Base-by-base conservation (phyloP, 345 rosid genomes). In the Camelina sativa region DNA sequence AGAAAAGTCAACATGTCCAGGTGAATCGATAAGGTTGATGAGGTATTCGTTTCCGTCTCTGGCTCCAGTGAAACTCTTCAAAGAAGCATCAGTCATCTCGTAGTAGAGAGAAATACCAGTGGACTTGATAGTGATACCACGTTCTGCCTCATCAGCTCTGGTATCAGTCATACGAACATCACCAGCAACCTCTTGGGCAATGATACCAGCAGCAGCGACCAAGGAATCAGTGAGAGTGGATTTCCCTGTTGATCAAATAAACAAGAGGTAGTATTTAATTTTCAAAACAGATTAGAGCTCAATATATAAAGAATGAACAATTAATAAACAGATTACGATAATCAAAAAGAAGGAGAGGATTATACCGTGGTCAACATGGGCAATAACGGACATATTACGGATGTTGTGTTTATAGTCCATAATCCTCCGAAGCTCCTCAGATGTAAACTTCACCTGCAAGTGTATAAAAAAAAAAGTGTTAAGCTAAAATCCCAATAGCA, bases 121-220 rank as follows among this genome's bases (percentile, higher is more conserved):
- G 50, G 96, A 90, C 79, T 90, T 90, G 40, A 90, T 90, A 0
- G 96, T 90, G 50, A 90, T 91, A 40, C 97, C 94, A 73, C 97
- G 97, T 72, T 91, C 97, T 0, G 94, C 97, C 80, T 91, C 97
- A 84, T 91, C 94, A 0, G 86, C 87, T 25, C 94, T 86, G 1
- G 94, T 88, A 72, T 91, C 97, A 0, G 97, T 91, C 97, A 91
- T 91, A 51, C 94, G 91, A 0, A 91, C 97, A 84, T 91, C 97
- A 44, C 97, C 97, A 60, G 94, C 97, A 77, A 82, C 88, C 67
- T 91, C 97, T 76, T 91, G 97, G 3, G 97, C 97, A 44, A 91
- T 91, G 61, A 91, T 91, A 68, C 97, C 97, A 22, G 97, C 97
- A 82, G 97, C 97, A 82, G 97, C 97, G n/a, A 88, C 97, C 11